Conservation (phyloP, 352 stramenopile species). For the Pythium oligandrum region DNA sequence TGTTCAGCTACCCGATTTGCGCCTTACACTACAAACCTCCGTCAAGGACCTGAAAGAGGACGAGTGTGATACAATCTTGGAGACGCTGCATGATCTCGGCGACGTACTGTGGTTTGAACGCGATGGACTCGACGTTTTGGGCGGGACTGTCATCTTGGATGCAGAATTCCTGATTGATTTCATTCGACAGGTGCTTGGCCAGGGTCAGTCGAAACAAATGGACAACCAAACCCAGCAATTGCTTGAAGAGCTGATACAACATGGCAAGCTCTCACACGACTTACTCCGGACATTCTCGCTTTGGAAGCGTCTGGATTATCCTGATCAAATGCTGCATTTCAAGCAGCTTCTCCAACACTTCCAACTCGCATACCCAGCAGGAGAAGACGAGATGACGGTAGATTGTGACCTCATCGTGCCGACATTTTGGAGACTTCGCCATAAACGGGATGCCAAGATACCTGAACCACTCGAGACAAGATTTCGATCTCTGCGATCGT, state of each 20-base stretch:
- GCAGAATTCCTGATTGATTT: slow-evolving; percentile 12
- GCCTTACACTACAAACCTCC: too few species aligned
- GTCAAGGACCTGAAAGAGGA: too few species aligned
- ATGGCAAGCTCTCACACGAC: too few species aligned
- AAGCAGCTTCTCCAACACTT: slow-evolving; percentile 17
- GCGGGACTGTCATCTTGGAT: slow-evolving; percentile 7
- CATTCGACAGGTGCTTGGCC: slow-evolving; percentile 9
- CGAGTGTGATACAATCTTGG: neutral
- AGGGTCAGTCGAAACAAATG: neutral
- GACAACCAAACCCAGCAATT: neutral
- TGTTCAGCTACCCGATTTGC: neutral
- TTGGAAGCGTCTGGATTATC: slow-evolving; percentile 1
- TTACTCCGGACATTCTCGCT: too few species aligned
- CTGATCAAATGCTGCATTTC: slow-evolving; percentile 10
- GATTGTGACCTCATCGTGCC: slow-evolving; percentile 12
- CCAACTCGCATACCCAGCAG: slow-evolving; percentile 6
- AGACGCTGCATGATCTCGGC: slow-evolving; percentile 12
- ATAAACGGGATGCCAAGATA: neutral
- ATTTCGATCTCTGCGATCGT: too few species aligned
- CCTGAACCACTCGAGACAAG: neutral
- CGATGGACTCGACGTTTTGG: neutral
- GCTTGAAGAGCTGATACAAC: neutral
- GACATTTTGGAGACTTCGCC: slow-evolving; percentile 1
- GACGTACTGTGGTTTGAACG: slow-evolving; percentile 15
- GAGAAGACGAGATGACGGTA: slow-evolving; percentile 1